A percentile compares a stretch with the other conserved stretches of the same genome.
Evolutionary conservation across 2,329 filamentous ascomycete species (phyloP).

Genomic region (Dothistroma septosporum): DNA sequence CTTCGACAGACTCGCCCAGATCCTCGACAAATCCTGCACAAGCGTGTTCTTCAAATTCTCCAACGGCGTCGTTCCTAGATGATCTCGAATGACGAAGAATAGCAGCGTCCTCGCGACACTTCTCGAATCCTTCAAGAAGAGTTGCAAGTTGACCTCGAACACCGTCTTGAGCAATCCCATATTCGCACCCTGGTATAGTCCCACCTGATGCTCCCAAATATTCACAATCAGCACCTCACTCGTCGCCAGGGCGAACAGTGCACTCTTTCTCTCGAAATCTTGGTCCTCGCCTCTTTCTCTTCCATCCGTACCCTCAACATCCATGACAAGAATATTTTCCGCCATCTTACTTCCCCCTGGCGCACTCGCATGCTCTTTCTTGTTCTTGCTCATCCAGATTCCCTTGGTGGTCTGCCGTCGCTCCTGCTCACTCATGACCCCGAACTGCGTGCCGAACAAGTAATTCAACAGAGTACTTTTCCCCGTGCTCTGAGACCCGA

Average conservation of each 20-base stretch:
- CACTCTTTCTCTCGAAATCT: slow-evolving; percentile 98
- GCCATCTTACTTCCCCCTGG: slow-evolving; percentile 63
- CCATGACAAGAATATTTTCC: slow-evolving; percentile 98
- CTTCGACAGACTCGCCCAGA: slow-evolving; percentile 92
- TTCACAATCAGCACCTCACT: slow-evolving; percentile 98
- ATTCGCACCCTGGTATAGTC: slow-evolving; percentile 95
- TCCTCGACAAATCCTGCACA: slow-evolving; percentile 81
- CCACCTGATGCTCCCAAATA: slow-evolving; percentile 99
- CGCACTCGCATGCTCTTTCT: slow-evolving; percentile 51
- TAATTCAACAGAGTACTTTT: slow-evolving; percentile 96
- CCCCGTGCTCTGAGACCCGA: slow-evolving; percentile 96
- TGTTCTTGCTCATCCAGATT: slow-evolving; percentile 99
- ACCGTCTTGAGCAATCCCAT: slow-evolving; percentile 99
- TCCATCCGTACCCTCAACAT: slow-evolving; percentile 96
- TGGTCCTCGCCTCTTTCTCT: slow-evolving; percentile 95
- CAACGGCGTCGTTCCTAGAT: slow-evolving; percentile 86
- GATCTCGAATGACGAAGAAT: slow-evolving; percentile 98
- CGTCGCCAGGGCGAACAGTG: slow-evolving; percentile 91
- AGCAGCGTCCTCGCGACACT: slow-evolving; percentile 84
- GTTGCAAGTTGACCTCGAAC: slow-evolving; percentile 95
- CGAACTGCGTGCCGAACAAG: slow-evolving; percentile 92
- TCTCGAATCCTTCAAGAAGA: slow-evolving; percentile 95
- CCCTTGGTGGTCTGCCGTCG: slow-evolving; percentile 96
- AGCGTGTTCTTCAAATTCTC: slow-evolving; percentile 86
- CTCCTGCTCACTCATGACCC: slow-evolving; percentile 94